Base-by-base conservation (phyloP, 1,139 yeast species). In the Yamadazyma pseudoaaseri region DNA sequence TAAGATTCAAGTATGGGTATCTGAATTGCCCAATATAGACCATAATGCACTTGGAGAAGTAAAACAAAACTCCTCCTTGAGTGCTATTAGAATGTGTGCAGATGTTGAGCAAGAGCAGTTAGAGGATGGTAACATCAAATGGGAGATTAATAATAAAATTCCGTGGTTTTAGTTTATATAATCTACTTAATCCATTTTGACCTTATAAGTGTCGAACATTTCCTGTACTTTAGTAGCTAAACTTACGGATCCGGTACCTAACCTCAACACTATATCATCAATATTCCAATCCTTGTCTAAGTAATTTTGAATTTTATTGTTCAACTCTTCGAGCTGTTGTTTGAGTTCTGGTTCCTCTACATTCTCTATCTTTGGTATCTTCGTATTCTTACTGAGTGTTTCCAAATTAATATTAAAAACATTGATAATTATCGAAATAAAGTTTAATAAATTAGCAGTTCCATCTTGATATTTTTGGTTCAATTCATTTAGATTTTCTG, bases 61-160 rank as follows among this genome's bases (percentile, higher is more conserved):
- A 2, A 31, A 52, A 11, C 64, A 60, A 13, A 70, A 70, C 39
- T 37, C 58, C 1, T 67, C 73, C 4, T 46, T 62, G 31, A 62
- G 72, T 31, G 75, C 74, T 6, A 47, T 64, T 6, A 49, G 54
- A 32, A 48, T 63, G 39, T 51, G 55, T 38, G 45, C 52, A 25
- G 40, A 41, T 2, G 38, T 31, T 2, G 66, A 60, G 10, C 57
- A 65, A 23, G 38, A 45, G 6, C 37, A 45, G 25, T 46, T 65
- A 31, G 35, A 40, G 27, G 36, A 37, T 6, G 67, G 62, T 2
- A 47, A 58, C 1, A 36, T 66, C 11, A 47, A 68, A 15, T 70
- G 76, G 76, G 75, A 64, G 42, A 62, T 61, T 27, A 71, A 71
- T 43, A 64, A 56, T 33, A 70, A 71, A 45, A 47, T 71, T 33